A percentile compares a stretch with the other conserved stretches of the same genome.
These are phyloP conservation scores for Xylaria telfairii DNA, from an alignment of 495 filamentous ascomycete genomes.

Conservation along the genomic window DNA sequence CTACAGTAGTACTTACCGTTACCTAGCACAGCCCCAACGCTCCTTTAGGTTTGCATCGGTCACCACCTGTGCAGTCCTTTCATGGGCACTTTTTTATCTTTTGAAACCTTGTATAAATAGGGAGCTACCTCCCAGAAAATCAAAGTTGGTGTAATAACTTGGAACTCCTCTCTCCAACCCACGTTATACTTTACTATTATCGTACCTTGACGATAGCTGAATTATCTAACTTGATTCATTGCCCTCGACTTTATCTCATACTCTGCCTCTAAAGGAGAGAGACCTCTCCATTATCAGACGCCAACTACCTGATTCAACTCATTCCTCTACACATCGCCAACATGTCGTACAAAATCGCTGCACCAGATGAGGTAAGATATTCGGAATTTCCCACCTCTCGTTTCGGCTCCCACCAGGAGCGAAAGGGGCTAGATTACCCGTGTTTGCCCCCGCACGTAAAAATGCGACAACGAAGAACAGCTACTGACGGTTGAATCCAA, in stretches of 20 bases:
- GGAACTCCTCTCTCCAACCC: not conserved
- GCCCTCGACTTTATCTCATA: not conserved
- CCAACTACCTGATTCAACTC: not conserved
- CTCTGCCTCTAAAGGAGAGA: not conserved
- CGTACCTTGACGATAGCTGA: not conserved
- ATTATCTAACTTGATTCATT: not conserved
- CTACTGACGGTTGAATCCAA: conserved; percentile 30
- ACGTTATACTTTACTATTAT: not conserved
- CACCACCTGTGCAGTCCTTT: not conserved
- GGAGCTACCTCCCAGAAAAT: not conserved
- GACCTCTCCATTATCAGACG: not conserved
- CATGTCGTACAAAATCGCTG: conserved; percentile 54
- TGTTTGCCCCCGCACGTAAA: not conserved
- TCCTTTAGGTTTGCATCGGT: too few relatives aligned
- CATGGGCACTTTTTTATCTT: not conserved
- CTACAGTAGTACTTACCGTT: too few relatives aligned
- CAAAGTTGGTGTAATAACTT: not conserved
- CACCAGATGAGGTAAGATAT: conserved; percentile 48
- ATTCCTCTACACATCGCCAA: conserved; percentile 29
- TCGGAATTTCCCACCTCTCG: not conserved
- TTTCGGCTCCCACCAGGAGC: not conserved
- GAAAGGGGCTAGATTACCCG: not conserved
- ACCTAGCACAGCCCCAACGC: conserved; percentile 7
- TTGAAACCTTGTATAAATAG: not conserved
- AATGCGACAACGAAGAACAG: not conserved